Conservation (phyloP, 192 early-diverging fungal species). For the Pilaira anomala region DNA sequence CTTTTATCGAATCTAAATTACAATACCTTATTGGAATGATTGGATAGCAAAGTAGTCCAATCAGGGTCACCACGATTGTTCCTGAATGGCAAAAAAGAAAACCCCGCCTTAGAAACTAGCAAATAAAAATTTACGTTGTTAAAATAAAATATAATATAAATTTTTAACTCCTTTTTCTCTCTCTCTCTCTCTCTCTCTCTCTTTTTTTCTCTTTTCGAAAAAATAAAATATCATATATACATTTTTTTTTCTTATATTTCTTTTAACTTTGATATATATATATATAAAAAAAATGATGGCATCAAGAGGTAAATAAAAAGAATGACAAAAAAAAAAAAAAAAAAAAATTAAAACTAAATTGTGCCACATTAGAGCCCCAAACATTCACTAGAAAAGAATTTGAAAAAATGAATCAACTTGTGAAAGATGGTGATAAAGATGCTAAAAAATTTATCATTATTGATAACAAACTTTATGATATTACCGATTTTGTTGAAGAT, state of each 20-base stretch:
- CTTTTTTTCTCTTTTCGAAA: background rate
- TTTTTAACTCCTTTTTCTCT: background rate
- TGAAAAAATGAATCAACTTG: conserved; percentile 10
- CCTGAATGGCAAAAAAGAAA: conserved; percentile 5
- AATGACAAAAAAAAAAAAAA: conserved; percentile 2
- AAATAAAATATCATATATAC: background rate
- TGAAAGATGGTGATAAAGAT: conserved; percentile 36
- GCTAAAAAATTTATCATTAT: conserved; percentile 60
- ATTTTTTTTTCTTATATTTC: background rate
- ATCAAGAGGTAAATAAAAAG: background rate
- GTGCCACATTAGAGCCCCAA: conserved; percentile 12
- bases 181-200: background rate
- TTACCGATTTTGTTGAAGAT: conserved; percentile 67
- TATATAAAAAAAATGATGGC: background rate
- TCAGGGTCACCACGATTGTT: conserved; percentile 4
- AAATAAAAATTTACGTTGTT: no score
- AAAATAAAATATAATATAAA: background rate
- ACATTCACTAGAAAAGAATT: conserved; percentile 29
- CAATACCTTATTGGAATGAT: no score
- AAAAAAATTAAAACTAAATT: background rate
- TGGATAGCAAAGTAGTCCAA: background rate
- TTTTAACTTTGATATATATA: background rate
- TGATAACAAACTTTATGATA: conserved; percentile 78
- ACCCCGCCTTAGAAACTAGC: background rate
- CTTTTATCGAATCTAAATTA: no score